These are phyloP conservation scores for Cylindrotheca fusiformis DNA, from an alignment of 108 stramenopile genomes.

Conservation along the genomic window DNA sequence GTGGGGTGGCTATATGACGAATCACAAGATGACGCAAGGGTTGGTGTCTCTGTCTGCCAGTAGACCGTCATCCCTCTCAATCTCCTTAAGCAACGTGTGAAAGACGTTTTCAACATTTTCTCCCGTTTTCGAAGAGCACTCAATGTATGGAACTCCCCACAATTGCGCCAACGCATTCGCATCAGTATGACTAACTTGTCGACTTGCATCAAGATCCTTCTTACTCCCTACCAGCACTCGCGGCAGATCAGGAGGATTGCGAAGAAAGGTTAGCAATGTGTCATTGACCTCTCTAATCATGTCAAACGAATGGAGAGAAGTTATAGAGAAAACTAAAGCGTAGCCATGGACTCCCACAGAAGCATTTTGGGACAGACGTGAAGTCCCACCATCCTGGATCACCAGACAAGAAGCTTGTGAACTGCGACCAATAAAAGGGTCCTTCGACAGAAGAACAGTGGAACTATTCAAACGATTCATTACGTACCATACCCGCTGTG, in stretches of 20 bases:
- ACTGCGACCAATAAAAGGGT: neutral
- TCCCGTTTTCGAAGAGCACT: conserved; percentile 81
- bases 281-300: conserved; percentile 74
- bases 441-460: too few relatives aligned
- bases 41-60: conserved; percentile 49
- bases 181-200: conserved; percentile 55
- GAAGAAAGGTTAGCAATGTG: conserved; percentile 69
- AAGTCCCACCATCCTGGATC: too few relatives aligned
- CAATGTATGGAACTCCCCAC: conserved; percentile 79
- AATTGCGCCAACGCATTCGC: conserved; percentile 72
- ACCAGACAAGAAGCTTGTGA: neutral
- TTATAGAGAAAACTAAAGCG: conserved; percentile 73
- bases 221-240: conserved; percentile 87
- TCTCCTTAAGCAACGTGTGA: conserved; percentile 81
- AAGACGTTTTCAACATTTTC: conserved; percentile 85
- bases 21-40: neutral
- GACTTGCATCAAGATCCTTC: conserved; percentile 65
- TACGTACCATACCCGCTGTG: conserved; percentile 85
- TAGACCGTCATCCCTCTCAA: conserved; percentile 88
- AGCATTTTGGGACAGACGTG: conserved; percentile 82
- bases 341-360: conserved; percentile 88
- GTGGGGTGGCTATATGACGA: too few relatives aligned
- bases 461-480: too few relatives aligned
- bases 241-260: conserved; percentile 82
- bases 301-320: conserved; percentile 74